Conservation (phyloP, 306 rosid genomes). For the Nissolia schottii region DNA sequence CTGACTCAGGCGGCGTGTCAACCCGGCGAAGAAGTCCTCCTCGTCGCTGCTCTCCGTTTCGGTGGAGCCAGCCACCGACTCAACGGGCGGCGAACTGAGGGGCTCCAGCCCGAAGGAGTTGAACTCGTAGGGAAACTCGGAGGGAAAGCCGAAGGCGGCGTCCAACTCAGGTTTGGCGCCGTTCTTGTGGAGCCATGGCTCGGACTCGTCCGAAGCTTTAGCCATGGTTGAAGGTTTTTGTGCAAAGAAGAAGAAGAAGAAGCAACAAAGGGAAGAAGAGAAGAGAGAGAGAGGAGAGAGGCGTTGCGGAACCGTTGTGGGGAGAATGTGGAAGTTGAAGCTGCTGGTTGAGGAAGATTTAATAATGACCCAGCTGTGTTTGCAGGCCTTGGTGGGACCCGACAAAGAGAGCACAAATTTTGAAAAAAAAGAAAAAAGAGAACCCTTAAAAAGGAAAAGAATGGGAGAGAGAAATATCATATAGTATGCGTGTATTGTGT, state of each 20-base stretch:
- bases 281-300: neutral
- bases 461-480: neutral
- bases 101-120: constrained; percentile 28
- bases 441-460: neutral
- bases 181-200: constrained; percentile 7
- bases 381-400: constrained; percentile 47
- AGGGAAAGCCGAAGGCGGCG: constrained; percentile 36
- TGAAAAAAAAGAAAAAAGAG: neutral
- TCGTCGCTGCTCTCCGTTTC: constrained; percentile 64
- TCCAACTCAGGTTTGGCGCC: neutral
- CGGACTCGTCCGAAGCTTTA: constrained; percentile 23
- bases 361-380: constrained; percentile 45
- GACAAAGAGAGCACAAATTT: constrained; percentile 2
- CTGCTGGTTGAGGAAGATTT: constrained; percentile 54
- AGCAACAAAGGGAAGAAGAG: neutral
- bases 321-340: constrained; percentile 10
- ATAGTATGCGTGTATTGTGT: no score
- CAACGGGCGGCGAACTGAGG: constrained; percentile 42
- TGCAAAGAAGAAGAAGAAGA: neutral
- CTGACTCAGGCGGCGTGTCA: constrained; percentile 68
- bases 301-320: constrained; percentile 9
- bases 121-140: constrained; percentile 81
- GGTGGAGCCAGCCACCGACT: constrained; percentile 41
- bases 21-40: constrained; percentile 66
- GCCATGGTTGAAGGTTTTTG: constrained; percentile 34